Evolutionary conservation across 176 grass and related monocot species (phyloP).

Genomic region (Carex littledalei): DNA sequence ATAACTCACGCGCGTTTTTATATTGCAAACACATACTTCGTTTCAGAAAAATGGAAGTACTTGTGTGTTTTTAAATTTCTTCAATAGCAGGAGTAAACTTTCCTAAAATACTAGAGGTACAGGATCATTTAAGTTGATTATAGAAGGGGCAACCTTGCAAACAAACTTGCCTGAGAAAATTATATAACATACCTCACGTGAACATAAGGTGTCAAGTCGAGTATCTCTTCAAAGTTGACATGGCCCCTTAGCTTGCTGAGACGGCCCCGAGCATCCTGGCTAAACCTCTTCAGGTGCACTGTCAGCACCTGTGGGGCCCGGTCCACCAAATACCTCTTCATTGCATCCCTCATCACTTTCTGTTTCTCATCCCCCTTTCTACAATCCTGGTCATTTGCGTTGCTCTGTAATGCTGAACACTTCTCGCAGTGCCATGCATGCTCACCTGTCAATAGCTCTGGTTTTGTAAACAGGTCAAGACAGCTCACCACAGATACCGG

Average conservation of each 20-base stretch:
- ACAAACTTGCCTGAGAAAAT: background rate
- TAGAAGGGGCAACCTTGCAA: background rate
- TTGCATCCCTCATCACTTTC: constrained; percentile 72
- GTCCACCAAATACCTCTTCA: constrained; percentile 82
- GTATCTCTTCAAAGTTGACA: constrained; percentile 68
- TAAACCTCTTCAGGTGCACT: constrained; percentile 91
- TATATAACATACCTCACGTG: constrained; percentile 56
- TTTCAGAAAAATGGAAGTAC: background rate
- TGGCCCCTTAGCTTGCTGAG: constrained; percentile 84
- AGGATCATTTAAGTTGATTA: background rate
- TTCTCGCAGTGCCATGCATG: constrained; percentile 54
- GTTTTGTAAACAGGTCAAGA: constrained; percentile 72
- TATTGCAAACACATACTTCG: background rate
- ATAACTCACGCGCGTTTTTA: background rate
- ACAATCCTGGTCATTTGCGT: constrained; percentile 33
- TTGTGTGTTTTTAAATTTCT: background rate
- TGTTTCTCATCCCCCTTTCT: constrained; percentile 30
- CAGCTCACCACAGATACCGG: constrained; percentile 74
- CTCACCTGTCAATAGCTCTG: constrained; percentile 57
- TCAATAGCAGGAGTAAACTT: background rate
- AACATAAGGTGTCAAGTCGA: constrained; percentile 71
- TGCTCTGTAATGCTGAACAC: constrained; percentile 33
- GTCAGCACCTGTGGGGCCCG: constrained; percentile 69
- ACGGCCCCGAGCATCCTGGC: constrained; percentile 66
- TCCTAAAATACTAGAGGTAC: background rate